These are phyloP conservation scores for Haplosporangium gracile DNA, from an alignment of 192 early-diverging fungal species.

Conservation along the genomic window DNA sequence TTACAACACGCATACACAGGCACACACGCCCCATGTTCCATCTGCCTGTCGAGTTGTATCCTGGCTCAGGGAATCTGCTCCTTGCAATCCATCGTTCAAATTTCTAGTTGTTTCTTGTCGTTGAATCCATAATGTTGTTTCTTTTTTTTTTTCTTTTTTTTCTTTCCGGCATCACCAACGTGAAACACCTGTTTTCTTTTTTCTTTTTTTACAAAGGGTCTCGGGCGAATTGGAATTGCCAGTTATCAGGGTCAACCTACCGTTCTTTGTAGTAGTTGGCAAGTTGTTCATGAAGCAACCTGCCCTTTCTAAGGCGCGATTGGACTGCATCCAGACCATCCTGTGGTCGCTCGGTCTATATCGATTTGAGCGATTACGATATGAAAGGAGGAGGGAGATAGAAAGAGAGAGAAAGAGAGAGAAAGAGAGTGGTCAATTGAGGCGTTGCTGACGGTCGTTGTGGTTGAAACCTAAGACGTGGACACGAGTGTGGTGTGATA, in stretches of 20 bases:
- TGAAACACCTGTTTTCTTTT: neutral
- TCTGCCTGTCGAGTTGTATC: neutral
- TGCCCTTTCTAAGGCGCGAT: constrained; percentile 58
- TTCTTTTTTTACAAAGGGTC: neutral
- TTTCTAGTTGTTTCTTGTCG: neutral
- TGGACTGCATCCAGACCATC: constrained; percentile 65
- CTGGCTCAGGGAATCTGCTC: neutral
- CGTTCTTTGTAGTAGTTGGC: constrained; percentile 69
- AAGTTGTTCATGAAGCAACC: constrained; percentile 63
- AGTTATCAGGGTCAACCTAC: constrained; percentile 36
- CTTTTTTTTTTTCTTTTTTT: neutral
- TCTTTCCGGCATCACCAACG: neutral
- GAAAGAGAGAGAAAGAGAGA: neutral
- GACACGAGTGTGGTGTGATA: neutral
- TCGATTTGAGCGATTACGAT: neutral
- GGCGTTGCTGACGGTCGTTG: neutral
- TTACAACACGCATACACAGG: neutral
- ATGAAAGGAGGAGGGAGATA: neutral
- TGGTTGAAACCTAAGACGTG: neutral
- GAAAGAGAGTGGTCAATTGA: neutral
- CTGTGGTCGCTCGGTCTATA: constrained; percentile 62
- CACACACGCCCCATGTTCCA: neutral
- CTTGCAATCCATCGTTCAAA: neutral
- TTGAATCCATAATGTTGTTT: neutral
- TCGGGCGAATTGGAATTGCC: neutral